Conservation (phyloP, 768 basidiomycete genomes). For the Tubosaeta brunneosetosa region DNA sequence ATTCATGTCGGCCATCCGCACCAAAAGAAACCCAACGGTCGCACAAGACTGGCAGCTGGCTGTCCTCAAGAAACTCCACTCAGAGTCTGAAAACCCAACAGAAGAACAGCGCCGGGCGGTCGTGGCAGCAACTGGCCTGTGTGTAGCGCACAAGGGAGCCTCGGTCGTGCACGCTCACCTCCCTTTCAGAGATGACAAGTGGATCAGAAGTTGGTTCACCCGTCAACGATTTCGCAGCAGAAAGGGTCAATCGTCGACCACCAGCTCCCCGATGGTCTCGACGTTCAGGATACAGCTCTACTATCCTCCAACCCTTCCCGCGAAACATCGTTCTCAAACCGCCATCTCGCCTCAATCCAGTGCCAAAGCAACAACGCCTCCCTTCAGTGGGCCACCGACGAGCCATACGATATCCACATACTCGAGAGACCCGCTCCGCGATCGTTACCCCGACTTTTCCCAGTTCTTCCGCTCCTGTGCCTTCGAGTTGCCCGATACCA, state of each 20-base stretch:
- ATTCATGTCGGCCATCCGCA: neutral
- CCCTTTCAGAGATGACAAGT: slow-evolving; percentile 21
- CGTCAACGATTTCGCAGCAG: slow-evolving; percentile 24
- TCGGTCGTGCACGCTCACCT: slow-evolving; percentile 7
- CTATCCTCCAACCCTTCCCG: neutral
- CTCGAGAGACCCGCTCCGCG: slow-evolving; percentile 29
- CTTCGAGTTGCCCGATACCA: too few relatives aligned
- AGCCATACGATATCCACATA: slow-evolving; percentile 12
- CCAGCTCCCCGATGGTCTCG: neutral
- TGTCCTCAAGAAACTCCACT: slow-evolving; percentile 24
- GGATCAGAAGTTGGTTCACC: slow-evolving; percentile 29
- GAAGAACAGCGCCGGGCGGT: slow-evolving; percentile 18
- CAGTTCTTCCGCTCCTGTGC: slow-evolving; percentile 23
- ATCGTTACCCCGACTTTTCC: slow-evolving; percentile 32
- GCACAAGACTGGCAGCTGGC: slow-evolving; percentile 29
- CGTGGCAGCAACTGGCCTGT: slow-evolving; percentile 29
- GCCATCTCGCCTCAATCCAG: neutral
- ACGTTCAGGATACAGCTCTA: slow-evolving; percentile 13
- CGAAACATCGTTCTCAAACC: neutral
- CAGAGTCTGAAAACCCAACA: slow-evolving; percentile 21
- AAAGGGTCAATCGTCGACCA: neutral
- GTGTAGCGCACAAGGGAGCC: slow-evolving; percentile 14
- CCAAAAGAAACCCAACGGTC: slow-evolving; percentile 7
- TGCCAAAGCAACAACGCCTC: neutral
- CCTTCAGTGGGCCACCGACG: neutral